Evolutionary conservation across 306 rosid genomes (phyloP).

Genomic region (Vicia villosa): DNA sequence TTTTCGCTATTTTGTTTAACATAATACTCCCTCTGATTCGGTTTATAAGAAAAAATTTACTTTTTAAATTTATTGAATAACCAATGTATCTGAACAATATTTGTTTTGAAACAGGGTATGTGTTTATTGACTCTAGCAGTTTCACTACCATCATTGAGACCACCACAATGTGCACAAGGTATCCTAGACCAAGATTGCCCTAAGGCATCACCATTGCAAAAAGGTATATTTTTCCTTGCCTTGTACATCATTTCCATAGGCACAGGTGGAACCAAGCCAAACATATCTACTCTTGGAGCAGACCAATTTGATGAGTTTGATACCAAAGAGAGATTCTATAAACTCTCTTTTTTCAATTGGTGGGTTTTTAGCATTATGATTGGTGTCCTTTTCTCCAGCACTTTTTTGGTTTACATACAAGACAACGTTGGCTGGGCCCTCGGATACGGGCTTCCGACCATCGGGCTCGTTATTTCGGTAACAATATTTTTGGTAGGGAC

Average conservation of each 20-base stretch:
- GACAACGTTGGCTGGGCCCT: neutral
- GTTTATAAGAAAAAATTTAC: too few species aligned
- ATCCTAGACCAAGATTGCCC: constrained; percentile 39
- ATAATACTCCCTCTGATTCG: too few species aligned
- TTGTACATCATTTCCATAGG: constrained; percentile 68
- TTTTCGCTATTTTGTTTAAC: too few species aligned
- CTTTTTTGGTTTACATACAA: constrained; percentile 63
- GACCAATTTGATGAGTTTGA: constrained; percentile 63
- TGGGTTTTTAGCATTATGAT: constrained; percentile 70
- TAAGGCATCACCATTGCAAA: constrained; percentile 56
- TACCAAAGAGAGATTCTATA: constrained; percentile 57
- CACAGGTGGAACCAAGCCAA: constrained; percentile 83
- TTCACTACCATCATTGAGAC: constrained; percentile 59
- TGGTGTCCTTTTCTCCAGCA: constrained; percentile 66
- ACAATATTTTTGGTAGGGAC: constrained; percentile 57
- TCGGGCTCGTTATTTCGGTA: constrained; percentile 58
- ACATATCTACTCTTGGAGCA: constrained; percentile 56
- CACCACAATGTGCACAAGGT: constrained; percentile 59
- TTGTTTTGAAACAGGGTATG: constrained; percentile 53
- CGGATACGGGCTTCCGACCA: constrained; percentile 51
- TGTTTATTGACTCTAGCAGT: constrained; percentile 61
- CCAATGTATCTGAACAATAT: neutral
- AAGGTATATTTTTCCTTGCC: constrained; percentile 62
- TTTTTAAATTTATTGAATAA: too few species aligned
- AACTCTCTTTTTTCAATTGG: constrained; percentile 84